These are phyloP conservation scores for Castanea crenata DNA, from an alignment of 306 rosid genomes.

Conservation along the genomic window DNA sequence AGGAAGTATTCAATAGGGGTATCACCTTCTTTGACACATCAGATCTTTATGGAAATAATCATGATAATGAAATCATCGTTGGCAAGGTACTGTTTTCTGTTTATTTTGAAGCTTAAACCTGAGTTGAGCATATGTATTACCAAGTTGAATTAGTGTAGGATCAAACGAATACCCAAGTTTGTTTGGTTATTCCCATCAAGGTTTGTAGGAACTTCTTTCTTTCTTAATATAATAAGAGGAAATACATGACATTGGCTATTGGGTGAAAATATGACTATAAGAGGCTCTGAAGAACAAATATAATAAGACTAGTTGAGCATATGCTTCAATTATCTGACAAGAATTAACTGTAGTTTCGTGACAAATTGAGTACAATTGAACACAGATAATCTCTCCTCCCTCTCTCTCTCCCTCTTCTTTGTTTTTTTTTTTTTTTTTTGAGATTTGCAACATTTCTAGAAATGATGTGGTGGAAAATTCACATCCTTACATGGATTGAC, in stretches of 20 bases:
- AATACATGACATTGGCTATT: neutral
- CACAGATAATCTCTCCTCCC: too few relatives aligned
- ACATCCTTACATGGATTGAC: neutral
- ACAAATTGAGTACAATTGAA: too few relatives aligned
- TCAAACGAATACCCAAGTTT: too few relatives aligned
- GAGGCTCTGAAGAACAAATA: too few relatives aligned
- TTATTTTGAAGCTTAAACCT: neutral
- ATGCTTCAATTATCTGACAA: too few relatives aligned
- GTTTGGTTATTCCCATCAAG: too few relatives aligned
- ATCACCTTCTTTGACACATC: conserved; percentile 73
- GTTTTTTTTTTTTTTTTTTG: neutral
- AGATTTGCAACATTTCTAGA: neutral
- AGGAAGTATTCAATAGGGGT: conserved; percentile 60
- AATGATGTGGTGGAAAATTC: neutral
- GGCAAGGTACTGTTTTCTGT: conserved; percentile 48
- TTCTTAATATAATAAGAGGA: neutral
- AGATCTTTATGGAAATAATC: conserved; percentile 52
- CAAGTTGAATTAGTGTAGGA: neutral
- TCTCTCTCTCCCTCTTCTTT: too few relatives aligned
- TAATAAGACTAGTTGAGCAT: too few relatives aligned
- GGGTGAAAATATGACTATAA: neutral
- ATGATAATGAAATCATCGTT: conserved; percentile 68
- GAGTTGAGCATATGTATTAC: neutral
- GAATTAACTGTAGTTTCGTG: too few relatives aligned
- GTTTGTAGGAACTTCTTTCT: too few relatives aligned